Evolutionary conservation across 805 yeast genomes (phyloP).

Genomic region (Debaryomyces prosopidis): DNA sequence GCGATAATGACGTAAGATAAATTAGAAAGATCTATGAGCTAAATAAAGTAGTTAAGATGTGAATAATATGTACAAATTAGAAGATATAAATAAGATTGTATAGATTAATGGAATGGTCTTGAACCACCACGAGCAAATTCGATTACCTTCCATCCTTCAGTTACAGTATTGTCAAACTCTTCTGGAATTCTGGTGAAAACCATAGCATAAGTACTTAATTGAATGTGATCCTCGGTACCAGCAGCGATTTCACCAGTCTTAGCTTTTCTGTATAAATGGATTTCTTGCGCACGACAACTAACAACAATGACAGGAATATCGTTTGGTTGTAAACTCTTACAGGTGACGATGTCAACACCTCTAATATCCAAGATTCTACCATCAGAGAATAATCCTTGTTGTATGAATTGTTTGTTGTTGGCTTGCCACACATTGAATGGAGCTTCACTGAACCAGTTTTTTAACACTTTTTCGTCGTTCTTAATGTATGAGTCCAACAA

Average conservation of each 20-base stretch:
- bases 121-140: conserved; percentile 95
- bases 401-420: conserved; percentile 86
- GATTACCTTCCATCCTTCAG: conserved; percentile 96
- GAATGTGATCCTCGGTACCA: conserved; percentile 91
- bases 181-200: conserved; percentile 92
- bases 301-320: conserved; percentile 91
- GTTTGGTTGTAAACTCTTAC: conserved; percentile 85
- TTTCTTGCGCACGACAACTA: conserved; percentile 95
- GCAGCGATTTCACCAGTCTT: conserved; percentile 95
- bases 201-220: conserved; percentile 93
- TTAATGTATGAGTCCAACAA: conserved; percentile 91
- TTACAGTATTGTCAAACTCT: conserved; percentile 82
- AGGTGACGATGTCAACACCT: conserved; percentile 88
- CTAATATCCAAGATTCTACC: conserved; percentile 91
- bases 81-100: not conserved
- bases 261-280: conserved; percentile 81
- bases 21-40: no score
- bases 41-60: not conserved
- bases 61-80: conserved; percentile 1
- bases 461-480: conserved; percentile 81
- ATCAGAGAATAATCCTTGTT: conserved; percentile 88
- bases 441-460: conserved; percentile 94
- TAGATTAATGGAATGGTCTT: conserved; percentile 60
- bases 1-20: not conserved
- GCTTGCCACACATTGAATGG: conserved; percentile 95